Evolutionary conservation across 208 protist species (phyloP).

Genomic region (Lotmaria passim): DNA sequence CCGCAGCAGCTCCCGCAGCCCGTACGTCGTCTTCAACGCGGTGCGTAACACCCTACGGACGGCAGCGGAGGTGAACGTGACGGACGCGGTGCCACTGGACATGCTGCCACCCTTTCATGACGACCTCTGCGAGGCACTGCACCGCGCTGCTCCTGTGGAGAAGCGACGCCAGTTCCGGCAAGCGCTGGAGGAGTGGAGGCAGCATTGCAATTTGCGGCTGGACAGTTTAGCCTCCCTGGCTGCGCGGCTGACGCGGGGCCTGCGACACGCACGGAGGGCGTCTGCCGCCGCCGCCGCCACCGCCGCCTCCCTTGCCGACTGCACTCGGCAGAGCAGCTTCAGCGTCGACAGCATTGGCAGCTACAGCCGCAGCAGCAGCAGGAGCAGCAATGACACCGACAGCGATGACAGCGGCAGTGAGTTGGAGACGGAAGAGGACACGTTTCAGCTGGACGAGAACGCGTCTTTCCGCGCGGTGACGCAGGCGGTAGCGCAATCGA

Average conservation of each 20-base stretch:
- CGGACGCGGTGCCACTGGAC: conserved; percentile 25
- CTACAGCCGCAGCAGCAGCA: conserved; percentile 15
- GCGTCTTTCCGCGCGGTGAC: conserved; percentile 27
- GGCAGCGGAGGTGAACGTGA: conserved; percentile 22
- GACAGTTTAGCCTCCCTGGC: conserved; percentile 22
- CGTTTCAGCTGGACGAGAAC: conserved; percentile 13
- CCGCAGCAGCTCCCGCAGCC: not conserved
- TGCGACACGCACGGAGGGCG: conserved; percentile 14
- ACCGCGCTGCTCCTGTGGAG: conserved; percentile 7
- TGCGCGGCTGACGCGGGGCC: conserved; percentile 22
- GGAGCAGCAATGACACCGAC: not conserved
- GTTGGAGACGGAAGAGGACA: not conserved
- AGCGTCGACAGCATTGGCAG: not conserved
- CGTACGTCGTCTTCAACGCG: conserved; percentile 14
- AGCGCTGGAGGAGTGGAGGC: conserved; percentile 19
- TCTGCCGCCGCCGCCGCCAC: not conserved
- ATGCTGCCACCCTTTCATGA: conserved; percentile 32
- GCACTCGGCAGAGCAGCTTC: not conserved
- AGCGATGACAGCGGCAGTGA: not conserved
- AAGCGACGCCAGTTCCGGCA: conserved; percentile 27
- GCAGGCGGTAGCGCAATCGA: conserved; percentile 16
- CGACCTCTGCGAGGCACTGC: conserved; percentile 23
- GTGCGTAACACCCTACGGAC: conserved; percentile 12
- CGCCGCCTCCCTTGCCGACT: not conserved
- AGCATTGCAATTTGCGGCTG: conserved; percentile 21